These are phyloP conservation scores for Botryotinia narcissicola DNA, from an alignment of 2,329 filamentous ascomycete genomes.

Conservation along the genomic window DNA sequence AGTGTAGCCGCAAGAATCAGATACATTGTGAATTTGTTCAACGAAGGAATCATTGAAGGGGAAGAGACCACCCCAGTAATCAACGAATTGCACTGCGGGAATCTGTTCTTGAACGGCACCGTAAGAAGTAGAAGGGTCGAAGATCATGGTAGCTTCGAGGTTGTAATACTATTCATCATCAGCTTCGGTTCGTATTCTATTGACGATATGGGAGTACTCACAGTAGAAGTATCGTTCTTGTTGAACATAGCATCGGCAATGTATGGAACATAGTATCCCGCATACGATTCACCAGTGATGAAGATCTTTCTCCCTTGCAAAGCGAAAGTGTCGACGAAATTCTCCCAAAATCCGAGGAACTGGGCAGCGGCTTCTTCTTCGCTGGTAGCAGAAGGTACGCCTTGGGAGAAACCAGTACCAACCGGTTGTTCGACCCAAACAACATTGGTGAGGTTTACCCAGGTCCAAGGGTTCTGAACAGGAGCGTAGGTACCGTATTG, in stretches of 20 bases:
- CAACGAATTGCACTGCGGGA: slow-evolving; percentile 56
- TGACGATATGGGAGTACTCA: slow-evolving; percentile 19
- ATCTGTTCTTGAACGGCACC: slow-evolving; percentile 46
- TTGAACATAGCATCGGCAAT: slow-evolving; percentile 72
- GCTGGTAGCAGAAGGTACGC: slow-evolving; percentile 57
- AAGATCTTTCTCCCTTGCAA: slow-evolving; percentile 68
- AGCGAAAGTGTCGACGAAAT: slow-evolving; percentile 70
- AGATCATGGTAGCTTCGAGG: slow-evolving; percentile 66
- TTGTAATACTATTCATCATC: slow-evolving; percentile 58
- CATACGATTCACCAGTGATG: slow-evolving; percentile 71
- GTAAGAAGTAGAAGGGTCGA: slow-evolving; percentile 64
- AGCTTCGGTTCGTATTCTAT: slow-evolving; percentile 17
- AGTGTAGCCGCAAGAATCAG: slow-evolving; percentile 60
- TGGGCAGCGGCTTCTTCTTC: slow-evolving; percentile 68
- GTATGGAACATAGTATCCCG: slow-evolving; percentile 66
- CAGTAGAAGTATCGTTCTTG: slow-evolving; percentile 44
- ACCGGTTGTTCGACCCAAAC: slow-evolving; percentile 38
- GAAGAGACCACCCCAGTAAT: slow-evolving; percentile 60
- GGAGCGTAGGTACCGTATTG: slow-evolving; percentile 62
- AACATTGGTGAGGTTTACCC: slow-evolving; percentile 36
- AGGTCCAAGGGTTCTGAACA: slow-evolving; percentile 34
- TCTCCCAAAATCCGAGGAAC: slow-evolving; percentile 76
- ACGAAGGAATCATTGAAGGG: slow-evolving; percentile 60
- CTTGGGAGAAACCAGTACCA: slow-evolving; percentile 36
- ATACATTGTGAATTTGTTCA: slow-evolving; percentile 50